These are phyloP conservation scores for Entomortierella chlamydospora DNA, from an alignment of 192 early-diverging fungal genomes.

Conservation along the genomic window DNA sequence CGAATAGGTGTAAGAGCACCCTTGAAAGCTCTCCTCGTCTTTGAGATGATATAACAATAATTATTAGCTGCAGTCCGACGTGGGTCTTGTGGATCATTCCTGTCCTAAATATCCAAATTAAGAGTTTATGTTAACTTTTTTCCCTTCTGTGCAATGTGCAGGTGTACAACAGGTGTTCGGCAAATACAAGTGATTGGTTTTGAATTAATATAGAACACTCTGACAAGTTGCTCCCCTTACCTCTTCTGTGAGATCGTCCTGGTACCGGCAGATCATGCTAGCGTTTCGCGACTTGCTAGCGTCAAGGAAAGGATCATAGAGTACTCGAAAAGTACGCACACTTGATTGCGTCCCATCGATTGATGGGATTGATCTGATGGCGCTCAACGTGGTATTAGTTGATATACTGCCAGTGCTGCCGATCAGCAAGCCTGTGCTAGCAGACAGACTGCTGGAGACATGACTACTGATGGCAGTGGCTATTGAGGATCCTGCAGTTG, in stretches of 20 bases:
- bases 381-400: neutral
- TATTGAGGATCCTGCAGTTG: neutral
- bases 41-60: slow-evolving; percentile 47
- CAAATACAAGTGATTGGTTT: neutral
- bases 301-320: slow-evolving; percentile 51
- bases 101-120: slow-evolving; percentile 23
- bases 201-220: too few relatives aligned
- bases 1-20: slow-evolving; percentile 35
- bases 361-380: slow-evolving; percentile 17
- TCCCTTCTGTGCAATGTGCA: too few relatives aligned
- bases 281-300: slow-evolving; percentile 47
- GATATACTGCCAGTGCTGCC: neutral
- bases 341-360: slow-evolving; percentile 6
- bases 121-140: slow-evolving; percentile 1
- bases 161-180: too few relatives aligned
- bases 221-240: too few relatives aligned
- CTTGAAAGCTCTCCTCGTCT: slow-evolving; percentile 46
- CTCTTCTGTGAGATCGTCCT: slow-evolving; percentile 52
- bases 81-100: slow-evolving; percentile 37
- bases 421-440: slow-evolving; percentile 4
- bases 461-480: neutral
- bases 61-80: slow-evolving; percentile 49
- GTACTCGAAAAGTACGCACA: slow-evolving; percentile 41
- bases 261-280: slow-evolving; percentile 44
- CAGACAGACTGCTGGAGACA: neutral